Percentiles rank a stretch among this genome's conserved stretches.
Conservation (phyloP, 495 filamentous ascomycete genomes). For the Penicillium riverlandense region DNA sequence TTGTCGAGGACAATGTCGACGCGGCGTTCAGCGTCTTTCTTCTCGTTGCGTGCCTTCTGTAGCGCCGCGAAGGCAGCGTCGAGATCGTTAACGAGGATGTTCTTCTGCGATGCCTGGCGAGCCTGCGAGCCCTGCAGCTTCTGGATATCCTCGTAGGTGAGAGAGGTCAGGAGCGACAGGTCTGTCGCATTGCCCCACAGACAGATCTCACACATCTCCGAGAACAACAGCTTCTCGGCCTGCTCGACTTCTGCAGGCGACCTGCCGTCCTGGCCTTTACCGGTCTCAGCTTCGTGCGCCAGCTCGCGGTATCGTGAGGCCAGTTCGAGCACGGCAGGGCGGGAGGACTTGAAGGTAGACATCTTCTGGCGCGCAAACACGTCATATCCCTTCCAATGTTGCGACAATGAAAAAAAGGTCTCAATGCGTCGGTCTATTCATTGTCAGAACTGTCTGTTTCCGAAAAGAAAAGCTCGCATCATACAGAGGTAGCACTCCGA, state of each 20-base stretch:
- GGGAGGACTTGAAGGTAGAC: constrained; percentile 86
- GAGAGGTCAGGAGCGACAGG: constrained; percentile 78
- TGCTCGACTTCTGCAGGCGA: constrained; percentile 50
- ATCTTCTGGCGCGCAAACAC: constrained; percentile 89
- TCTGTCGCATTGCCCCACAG: constrained; percentile 98
- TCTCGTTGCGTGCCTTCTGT: constrained; percentile 48
- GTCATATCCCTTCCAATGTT: constrained; percentile 87
- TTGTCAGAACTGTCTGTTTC: constrained; percentile 9
- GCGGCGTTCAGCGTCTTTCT: constrained; percentile 50
- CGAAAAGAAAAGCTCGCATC: constrained; percentile 10
- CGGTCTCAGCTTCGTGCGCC: constrained; percentile 45
- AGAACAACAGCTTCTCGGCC: constrained; percentile 71
- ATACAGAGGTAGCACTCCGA: constrained; percentile 92
- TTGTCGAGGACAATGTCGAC: constrained; percentile 96
- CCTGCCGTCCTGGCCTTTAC: constrained; percentile 20
- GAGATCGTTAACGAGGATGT: constrained; percentile 83
- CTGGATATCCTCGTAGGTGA: constrained; percentile 94
- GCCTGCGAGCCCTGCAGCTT: constrained; percentile 86
- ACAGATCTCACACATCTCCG: constrained; percentile 94
- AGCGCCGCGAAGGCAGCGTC: constrained; percentile 64
- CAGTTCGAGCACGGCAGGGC: constrained; percentile 84
- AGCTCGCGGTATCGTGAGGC: constrained; percentile 67
- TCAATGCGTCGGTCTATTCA: constrained; percentile 57
- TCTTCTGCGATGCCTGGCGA: constrained; percentile 74
- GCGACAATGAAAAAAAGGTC: constrained; percentile 67